Percentiles rank a stretch among this genome's conserved stretches.
These are phyloP conservation scores for Yamadazyma sp. DNA, from an alignment of 1,139 yeast genomes.

Conservation along the genomic window DNA sequence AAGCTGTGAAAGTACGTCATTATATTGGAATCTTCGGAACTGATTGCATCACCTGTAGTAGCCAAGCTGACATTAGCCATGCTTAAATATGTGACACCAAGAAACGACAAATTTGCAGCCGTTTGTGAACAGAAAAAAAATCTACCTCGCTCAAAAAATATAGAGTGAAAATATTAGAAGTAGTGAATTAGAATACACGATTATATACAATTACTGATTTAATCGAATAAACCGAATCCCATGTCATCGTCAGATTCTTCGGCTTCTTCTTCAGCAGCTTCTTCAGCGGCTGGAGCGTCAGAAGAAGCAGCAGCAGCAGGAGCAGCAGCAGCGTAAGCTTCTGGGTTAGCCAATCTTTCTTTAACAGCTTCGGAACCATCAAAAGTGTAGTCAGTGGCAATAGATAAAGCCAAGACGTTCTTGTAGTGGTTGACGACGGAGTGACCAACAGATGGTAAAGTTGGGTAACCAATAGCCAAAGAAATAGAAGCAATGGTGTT, in stretches of 20 bases:
- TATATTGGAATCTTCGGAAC: conserved; percentile 17
- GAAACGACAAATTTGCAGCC: background rate
- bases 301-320: conserved; percentile 90
- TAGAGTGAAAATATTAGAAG: too few relatives aligned
- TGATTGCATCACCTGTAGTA: conserved; percentile 3
- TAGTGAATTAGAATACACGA: conserved; percentile 14
- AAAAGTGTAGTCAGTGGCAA: conserved; percentile 98
- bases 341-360: conserved; percentile 85
- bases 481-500: conserved; percentile 94
- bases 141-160: background rate
- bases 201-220: conserved; percentile 32
- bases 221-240: conserved; percentile 60
- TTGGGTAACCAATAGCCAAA: conserved; percentile 98
- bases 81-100: background rate
- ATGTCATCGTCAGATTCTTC: conserved; percentile 45
- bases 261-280: conserved; percentile 70
- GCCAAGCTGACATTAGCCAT: background rate
- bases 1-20: conserved; percentile 14
- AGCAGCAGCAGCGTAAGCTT: conserved; percentile 99
- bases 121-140: background rate
- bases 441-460: conserved; percentile 99
- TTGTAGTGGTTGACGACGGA: conserved; percentile 98
- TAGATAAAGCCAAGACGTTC: conserved; percentile 95
- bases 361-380: conserved; percentile 99
- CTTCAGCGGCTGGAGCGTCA: conserved; percentile 60